A percentile compares a stretch with the other conserved stretches of the same genome.
These are phyloP conservation scores for Debaryomyces hansenii DNA, from an alignment of 805 yeast species.

Conservation along the genomic window DNA sequence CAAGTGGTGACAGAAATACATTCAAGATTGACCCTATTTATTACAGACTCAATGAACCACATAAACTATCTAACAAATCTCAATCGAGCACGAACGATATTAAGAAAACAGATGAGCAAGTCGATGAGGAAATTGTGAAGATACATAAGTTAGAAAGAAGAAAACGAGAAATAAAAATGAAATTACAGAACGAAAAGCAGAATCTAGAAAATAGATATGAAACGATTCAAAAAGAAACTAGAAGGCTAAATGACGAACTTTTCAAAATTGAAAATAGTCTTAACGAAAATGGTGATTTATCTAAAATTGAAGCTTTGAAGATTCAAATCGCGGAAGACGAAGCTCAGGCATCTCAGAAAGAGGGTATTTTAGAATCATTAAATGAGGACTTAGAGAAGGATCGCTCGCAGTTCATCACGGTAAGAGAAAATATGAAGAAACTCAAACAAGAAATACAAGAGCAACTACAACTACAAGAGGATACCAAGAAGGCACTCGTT, in stretches of 20 bases:
- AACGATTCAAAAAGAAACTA: constrained; percentile 7
- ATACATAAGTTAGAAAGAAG: constrained; percentile 13
- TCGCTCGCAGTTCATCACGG: constrained; percentile 5
- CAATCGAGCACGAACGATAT: constrained; percentile 12
- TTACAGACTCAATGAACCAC: constrained; percentile 32
- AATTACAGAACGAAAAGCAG: constrained; percentile 12
- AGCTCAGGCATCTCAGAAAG: constrained; percentile 24
- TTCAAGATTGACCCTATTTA: constrained; percentile 55
- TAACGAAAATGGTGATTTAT: constrained; percentile 45
- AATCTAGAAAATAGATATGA: constrained; percentile 12
- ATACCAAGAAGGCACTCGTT: constrained; percentile 10
- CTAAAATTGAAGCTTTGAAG: constrained; percentile 36
- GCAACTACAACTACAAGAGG: constrained; percentile 6
- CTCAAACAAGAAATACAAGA: constrained; percentile 18
- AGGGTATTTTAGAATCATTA: constrained; percentile 30
- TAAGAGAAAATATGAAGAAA: constrained; percentile 19
- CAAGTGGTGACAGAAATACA: constrained; percentile 41
- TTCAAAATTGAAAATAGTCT: constrained; percentile 38
- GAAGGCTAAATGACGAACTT: constrained; percentile 19
- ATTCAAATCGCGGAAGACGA: constrained; percentile 30
- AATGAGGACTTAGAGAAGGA: constrained; percentile 19
- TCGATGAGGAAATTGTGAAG: constrained; percentile 14
- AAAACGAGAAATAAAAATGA: constrained; percentile 12
- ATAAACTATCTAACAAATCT: constrained; percentile 27
- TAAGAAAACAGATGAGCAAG: constrained; percentile 13